A percentile compares a stretch with the other conserved stretches of the same genome.
Conservation (phyloP, 192 early-diverging fungal species). For the Entomortierella beljakovae region DNA sequence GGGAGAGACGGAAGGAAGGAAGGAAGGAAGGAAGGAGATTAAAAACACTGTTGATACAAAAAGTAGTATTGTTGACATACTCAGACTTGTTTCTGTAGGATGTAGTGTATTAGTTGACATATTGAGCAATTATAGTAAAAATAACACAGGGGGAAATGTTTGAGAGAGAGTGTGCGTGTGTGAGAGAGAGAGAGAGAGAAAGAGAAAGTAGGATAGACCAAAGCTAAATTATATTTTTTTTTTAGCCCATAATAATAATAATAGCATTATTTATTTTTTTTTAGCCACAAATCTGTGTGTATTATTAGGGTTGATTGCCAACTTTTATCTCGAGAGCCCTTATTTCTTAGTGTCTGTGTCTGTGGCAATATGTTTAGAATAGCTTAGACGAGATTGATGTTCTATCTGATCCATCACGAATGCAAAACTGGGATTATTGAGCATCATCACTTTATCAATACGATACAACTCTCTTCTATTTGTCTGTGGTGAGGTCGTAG, state of each 20-base stretch:
- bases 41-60: slow-evolving; percentile 1
- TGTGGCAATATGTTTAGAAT: slow-evolving; percentile 3
- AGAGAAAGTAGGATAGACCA: background rate
- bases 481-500: background rate
- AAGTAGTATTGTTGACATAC: background rate
- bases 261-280: no score
- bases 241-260: no score
- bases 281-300: background rate
- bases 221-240: background rate
- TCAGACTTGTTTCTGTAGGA: background rate
- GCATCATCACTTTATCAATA: slow-evolving; percentile 44
- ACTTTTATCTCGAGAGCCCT: background rate
- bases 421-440: slow-evolving; percentile 45
- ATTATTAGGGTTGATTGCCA: background rate
- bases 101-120: background rate
- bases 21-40: slow-evolving; percentile 10
- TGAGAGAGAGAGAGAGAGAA: background rate
- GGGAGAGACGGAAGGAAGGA: background rate
- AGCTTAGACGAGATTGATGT: slow-evolving; percentile 37
- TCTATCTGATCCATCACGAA: slow-evolving; percentile 50
- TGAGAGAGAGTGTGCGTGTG: background rate
- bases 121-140: background rate
- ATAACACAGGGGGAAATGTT: background rate
- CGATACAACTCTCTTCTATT: slow-evolving; percentile 28
- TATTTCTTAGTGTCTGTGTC: background rate